These are phyloP conservation scores for Boechera stricta DNA, from an alignment of 345 rosid species.

Conservation along the genomic window DNA sequence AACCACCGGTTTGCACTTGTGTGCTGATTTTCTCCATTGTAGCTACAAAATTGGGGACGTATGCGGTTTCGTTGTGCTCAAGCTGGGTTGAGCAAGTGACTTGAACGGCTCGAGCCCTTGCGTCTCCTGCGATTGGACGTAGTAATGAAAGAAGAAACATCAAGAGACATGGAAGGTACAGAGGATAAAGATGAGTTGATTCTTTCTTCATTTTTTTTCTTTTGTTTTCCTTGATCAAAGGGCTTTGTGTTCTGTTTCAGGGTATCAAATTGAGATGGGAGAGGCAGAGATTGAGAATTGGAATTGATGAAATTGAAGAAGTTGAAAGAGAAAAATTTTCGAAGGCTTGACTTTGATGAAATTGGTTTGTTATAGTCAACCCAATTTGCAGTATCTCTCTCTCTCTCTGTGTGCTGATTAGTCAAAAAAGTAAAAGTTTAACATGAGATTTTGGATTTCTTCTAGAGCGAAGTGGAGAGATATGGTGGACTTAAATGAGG, in stretches of 20 bases:
- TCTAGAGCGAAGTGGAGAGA: constrained; percentile 9
- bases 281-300: constrained; percentile 3
- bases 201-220: constrained; percentile 37
- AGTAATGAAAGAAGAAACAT: constrained; percentile 26
- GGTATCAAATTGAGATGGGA: neutral
- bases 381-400: neutral
- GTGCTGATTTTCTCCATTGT: constrained; percentile 85
- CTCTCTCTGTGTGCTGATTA: constrained; percentile 13
- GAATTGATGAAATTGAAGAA: constrained; percentile 9
- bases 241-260: constrained; percentile 2
- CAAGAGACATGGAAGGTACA: constrained; percentile 35
- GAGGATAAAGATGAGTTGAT: constrained; percentile 18
- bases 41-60: constrained; percentile 74
- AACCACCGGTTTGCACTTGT: constrained; percentile 64
- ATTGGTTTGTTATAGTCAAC: constrained; percentile 19
- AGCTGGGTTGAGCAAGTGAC: constrained; percentile 52
- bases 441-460: neutral
- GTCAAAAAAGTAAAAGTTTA: constrained; percentile 22
- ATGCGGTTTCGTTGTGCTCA: constrained; percentile 67
- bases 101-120: constrained; percentile 59
- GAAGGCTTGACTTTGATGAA: constrained; percentile 24
- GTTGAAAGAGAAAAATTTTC: constrained; percentile 24
- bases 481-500: neutral
- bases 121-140: constrained; percentile 52
- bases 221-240: neutral